These are phyloP conservation scores for Prunus salicina DNA, from an alignment of 306 rosid species.

Conservation along the genomic window DNA sequence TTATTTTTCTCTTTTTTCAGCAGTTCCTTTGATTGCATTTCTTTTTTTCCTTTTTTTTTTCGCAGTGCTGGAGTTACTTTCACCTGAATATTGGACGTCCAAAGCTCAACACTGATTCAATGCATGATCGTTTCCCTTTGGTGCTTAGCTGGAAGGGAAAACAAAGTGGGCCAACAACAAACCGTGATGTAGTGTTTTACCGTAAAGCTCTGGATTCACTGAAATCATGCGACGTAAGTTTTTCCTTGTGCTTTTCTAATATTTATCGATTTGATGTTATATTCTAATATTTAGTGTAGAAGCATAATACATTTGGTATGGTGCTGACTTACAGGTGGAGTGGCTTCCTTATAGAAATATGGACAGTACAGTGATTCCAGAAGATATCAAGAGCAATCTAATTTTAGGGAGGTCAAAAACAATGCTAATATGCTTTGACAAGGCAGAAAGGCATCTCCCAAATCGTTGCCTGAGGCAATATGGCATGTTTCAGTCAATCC, in stretches of 20 bases:
- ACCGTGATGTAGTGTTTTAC: slow-evolving; percentile 94
- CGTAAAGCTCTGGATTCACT: slow-evolving; percentile 94
- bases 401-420: slow-evolving; percentile 84
- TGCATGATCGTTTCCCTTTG: slow-evolving; percentile 86
- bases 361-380: slow-evolving; percentile 83
- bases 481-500: slow-evolving; percentile 83
- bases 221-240: slow-evolving; percentile 80
- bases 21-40: neutral
- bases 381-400: slow-evolving; percentile 68
- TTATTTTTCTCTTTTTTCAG: slow-evolving; percentile 1
- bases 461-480: slow-evolving; percentile 88
- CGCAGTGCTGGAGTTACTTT: slow-evolving; percentile 99
- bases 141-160: slow-evolving; percentile 98
- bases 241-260: neutral
- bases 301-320: slow-evolving; percentile 25
- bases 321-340: slow-evolving; percentile 64
- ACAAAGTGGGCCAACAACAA: slow-evolving; percentile 95
- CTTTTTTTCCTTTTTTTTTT: neutral
- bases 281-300: slow-evolving; percentile 12
- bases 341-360: slow-evolving; percentile 93
- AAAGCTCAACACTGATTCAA: slow-evolving; percentile 71
- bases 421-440: slow-evolving; percentile 96
- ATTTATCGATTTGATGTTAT: slow-evolving; percentile 8
- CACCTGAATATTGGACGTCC: slow-evolving; percentile 96
- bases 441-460: slow-evolving; percentile 99